phyloP scores from a whole-genome alignment of 768 basidiomycete species.

The Lactifluus piperatus region DNA sequence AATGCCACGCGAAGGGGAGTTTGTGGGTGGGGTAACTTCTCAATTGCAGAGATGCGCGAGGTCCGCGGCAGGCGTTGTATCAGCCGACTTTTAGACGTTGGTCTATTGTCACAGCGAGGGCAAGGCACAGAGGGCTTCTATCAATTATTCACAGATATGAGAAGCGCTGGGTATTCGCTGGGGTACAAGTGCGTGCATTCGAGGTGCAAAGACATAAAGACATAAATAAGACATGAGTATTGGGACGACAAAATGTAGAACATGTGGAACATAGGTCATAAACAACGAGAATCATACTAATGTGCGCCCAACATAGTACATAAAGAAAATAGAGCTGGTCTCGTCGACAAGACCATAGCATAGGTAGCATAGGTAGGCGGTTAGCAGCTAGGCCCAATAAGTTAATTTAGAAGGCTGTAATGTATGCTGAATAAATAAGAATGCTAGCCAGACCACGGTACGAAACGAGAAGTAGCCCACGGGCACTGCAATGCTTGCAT shows the following conservation, averaged over 20 bases:
- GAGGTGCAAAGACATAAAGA: neutral
- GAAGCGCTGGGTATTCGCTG: slow-evolving; percentile 13
- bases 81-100: neutral
- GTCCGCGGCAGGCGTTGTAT: slow-evolving; percentile 8
- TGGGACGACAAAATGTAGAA: too few species aligned
- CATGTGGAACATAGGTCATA: neutral
- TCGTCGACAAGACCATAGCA: neutral
- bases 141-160: neutral
- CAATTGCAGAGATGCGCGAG: neutral
- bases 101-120: neutral
- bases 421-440: neutral
- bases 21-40: neutral
- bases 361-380: neutral
- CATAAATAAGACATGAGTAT: neutral
- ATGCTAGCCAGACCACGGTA: neutral
- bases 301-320: neutral
- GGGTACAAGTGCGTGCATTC: neutral
- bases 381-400: neutral
- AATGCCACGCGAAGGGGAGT: too few species aligned
- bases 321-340: neutral
- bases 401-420: neutral
- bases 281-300: neutral
- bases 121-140: neutral
- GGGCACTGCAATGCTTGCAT: neutral
- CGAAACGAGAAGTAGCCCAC: neutral